phyloP scores from a whole-genome alignment of 1,284 basidiomycete species.

The Apiotrichum laibachii region DNA sequence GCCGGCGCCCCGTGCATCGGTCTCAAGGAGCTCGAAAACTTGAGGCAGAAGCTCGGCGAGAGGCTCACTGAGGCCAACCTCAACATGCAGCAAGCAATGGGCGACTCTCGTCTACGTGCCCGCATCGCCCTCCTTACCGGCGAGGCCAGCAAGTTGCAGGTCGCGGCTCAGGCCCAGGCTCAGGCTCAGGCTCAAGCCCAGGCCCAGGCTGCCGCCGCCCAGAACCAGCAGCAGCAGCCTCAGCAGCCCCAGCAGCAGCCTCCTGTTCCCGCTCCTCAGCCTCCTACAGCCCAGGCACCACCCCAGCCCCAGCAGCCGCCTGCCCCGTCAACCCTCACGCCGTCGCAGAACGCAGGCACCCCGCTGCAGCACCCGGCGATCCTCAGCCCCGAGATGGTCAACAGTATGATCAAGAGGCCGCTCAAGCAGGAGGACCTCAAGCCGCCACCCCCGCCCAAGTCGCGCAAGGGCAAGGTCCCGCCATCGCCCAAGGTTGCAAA shows the following conservation, averaged over 20 bases:
- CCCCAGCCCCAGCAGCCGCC: slow-evolving; percentile 1
- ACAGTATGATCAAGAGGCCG: slow-evolving; percentile 25
- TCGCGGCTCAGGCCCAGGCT: not conserved
- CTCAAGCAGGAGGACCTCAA: slow-evolving; percentile 27
- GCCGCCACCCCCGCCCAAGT: slow-evolving; percentile 19
- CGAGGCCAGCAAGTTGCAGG: slow-evolving; percentile 8
- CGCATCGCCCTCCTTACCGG: slow-evolving; percentile 18
- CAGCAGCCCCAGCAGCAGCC: not conserved
- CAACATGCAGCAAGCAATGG: slow-evolving; percentile 17
- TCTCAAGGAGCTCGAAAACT: slow-evolving; percentile 21
- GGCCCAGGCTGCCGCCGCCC: not conserved
- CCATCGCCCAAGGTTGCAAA: slow-evolving; percentile 3
- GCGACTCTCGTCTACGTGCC: slow-evolving; percentile 11
- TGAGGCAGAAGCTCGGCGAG: slow-evolving; percentile 12
- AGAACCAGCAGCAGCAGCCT: not conserved
- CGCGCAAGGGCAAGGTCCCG: slow-evolving; percentile 9
- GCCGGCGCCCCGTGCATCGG: slow-evolving; percentile 16
- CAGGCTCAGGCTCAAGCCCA: slow-evolving; percentile 1
- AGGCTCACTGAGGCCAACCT: slow-evolving; percentile 11
- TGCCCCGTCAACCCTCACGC: not conserved
- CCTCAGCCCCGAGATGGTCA: slow-evolving; percentile 23
- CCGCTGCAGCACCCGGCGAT: slow-evolving; percentile 14
- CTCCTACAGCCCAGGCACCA: not conserved
- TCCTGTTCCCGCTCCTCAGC: not conserved
- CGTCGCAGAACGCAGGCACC: slow-evolving; percentile 6